phyloP scores from a whole-genome alignment of 345 rosid genomes.

The Acer negundo region DNA sequence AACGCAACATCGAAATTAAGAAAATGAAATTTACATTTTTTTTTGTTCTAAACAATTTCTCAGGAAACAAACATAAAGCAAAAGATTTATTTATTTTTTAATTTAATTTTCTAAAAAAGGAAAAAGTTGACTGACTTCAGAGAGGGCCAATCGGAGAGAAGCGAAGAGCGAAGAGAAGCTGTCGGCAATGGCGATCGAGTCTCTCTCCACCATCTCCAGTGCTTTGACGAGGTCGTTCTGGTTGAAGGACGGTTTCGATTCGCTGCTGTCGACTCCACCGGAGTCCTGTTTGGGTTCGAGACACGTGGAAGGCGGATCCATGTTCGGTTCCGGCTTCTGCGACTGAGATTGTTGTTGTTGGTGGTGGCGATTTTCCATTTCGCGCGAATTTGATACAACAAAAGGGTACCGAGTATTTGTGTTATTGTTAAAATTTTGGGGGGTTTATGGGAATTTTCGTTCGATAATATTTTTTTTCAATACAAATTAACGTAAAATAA shows the following conservation, averaged over 20 bases:
- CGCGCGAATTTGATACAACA: background rate
- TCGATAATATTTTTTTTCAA: no score
- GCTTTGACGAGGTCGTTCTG: constrained; percentile 62
- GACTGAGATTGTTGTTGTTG: background rate
- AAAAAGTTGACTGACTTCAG: constrained; percentile 54
- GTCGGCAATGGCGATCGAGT: constrained; percentile 76
- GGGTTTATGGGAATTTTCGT: no score
- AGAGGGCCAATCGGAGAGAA: constrained; percentile 79
- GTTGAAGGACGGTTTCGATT: constrained; percentile 31
- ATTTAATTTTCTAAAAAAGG: background rate
- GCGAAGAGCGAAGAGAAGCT: constrained; percentile 84
- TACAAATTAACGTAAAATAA: no score
- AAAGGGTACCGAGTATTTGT: no score
- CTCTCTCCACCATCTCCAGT: constrained; percentile 79
- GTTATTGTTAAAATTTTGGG: no score
- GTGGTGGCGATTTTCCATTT: constrained; percentile 30
- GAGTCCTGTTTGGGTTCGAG: background rate
- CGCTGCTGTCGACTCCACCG: constrained; percentile 17
- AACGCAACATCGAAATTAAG: background rate
- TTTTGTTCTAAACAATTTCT: background rate
- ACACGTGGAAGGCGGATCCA: constrained; percentile 27
- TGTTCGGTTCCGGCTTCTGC: constrained; percentile 2
- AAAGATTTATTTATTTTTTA: background rate
- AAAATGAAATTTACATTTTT: background rate
- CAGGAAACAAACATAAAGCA: constrained; percentile 8